phyloP scores from a whole-genome alignment of 768 basidiomycete genomes.

The Coprinopsis marcescibilis region DNA sequence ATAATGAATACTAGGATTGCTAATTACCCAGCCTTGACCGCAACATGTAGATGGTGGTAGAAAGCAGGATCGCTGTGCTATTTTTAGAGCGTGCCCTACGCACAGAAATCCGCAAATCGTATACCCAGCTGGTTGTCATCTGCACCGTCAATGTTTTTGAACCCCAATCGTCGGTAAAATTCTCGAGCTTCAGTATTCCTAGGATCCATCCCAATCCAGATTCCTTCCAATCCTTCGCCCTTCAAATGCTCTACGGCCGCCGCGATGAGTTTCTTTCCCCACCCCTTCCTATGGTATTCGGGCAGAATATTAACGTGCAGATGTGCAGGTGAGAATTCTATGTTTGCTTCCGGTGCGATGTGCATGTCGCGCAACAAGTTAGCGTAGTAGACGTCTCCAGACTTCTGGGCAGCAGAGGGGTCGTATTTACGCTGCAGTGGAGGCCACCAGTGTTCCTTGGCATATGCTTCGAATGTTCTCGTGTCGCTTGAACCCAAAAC shows the following conservation, averaged over 20 bases:
- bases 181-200: constrained; percentile 51
- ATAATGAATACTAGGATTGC: too few species aligned
- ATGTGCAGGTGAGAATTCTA: constrained; percentile 67
- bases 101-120: constrained; percentile 35
- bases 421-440: constrained; percentile 51
- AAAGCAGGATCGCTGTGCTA: background rate
- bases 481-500: constrained; percentile 64
- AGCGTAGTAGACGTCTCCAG: constrained; percentile 39
- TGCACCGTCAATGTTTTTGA: constrained; percentile 49
- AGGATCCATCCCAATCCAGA: constrained; percentile 69
- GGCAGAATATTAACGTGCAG: constrained; percentile 71
- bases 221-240: constrained; percentile 33
- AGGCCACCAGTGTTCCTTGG: constrained; percentile 62
- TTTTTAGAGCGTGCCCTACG: too few species aligned
- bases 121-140: constrained; percentile 49
- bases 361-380: constrained; percentile 37
- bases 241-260: constrained; percentile 50
- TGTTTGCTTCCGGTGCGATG: constrained; percentile 43
- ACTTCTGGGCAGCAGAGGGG: constrained; percentile 26
- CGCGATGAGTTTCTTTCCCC: constrained; percentile 61
- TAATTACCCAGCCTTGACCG: too few species aligned
- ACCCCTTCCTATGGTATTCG: constrained; percentile 60
- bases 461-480: constrained; percentile 52
- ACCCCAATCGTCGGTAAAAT: constrained; percentile 64
- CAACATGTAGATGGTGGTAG: too few species aligned